Evolutionary conservation across 495 filamentous ascomycete species (phyloP).

Genomic region (Daldinia bambusicola): DNA sequence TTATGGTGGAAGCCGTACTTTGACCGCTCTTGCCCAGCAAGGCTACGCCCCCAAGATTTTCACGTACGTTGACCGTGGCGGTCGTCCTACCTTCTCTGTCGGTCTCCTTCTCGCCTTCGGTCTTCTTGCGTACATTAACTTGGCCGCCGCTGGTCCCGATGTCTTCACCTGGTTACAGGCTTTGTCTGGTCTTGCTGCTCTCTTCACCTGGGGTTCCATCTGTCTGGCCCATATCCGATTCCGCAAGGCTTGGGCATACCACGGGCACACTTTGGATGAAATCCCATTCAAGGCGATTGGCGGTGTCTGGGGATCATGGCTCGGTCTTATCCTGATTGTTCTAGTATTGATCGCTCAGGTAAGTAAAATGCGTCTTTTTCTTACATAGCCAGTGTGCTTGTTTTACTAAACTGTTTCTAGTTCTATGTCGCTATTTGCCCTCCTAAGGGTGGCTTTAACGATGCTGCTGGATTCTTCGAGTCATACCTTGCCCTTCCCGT

Average conservation of each 20-base stretch:
- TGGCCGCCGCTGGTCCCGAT: conserved; percentile 54
- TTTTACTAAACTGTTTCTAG: conserved; percentile 46
- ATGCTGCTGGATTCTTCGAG: conserved; percentile 69
- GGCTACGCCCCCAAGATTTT: conserved; percentile 68
- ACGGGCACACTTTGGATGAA: conserved; percentile 73
- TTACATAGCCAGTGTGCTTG: too few relatives aligned
- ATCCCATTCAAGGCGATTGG: conserved; percentile 73
- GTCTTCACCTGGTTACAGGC: conserved; percentile 72
- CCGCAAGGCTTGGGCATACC: conserved; percentile 69
- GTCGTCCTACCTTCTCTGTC: conserved; percentile 66
- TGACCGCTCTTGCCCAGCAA: conserved; percentile 70
- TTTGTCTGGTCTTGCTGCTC: conserved; percentile 63
- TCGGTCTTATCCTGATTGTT: conserved; percentile 69
- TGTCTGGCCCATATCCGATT: conserved; percentile 68
- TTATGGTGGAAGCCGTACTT: conserved; percentile 74
- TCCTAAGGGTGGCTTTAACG: conserved; percentile 53
- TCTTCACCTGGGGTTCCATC: conserved; percentile 68
- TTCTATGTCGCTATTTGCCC: conserved; percentile 64
- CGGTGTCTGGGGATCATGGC: conserved; percentile 73
- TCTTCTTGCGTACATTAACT: conserved; percentile 65
- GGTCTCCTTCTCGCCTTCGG: conserved; percentile 59
- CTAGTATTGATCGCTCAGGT: conserved; percentile 72
- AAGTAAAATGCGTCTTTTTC: conserved; percentile 37
- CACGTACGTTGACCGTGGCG: conserved; percentile 66
- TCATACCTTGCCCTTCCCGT: conserved; percentile 69